Evolutionary conservation across 768 basidiomycete genomes (phyloP).

Genomic region (Cystofilobasidium bisporidii): DNA sequence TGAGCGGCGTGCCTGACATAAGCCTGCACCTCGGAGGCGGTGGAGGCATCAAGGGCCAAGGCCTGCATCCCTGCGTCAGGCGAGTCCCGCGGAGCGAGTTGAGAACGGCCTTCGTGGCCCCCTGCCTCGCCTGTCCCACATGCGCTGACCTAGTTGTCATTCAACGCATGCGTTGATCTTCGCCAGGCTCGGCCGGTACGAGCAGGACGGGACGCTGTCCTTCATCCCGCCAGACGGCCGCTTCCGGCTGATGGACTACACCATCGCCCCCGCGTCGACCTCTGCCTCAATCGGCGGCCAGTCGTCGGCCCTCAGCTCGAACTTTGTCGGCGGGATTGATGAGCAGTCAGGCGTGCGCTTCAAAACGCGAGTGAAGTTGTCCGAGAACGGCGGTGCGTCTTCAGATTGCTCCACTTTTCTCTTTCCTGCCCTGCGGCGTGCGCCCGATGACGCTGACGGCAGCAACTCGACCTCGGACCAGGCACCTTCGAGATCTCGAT

Average conservation of each 20-base stretch:
- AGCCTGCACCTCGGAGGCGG: conserved; percentile 53
- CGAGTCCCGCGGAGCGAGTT: too few species aligned
- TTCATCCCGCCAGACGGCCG: conserved; percentile 90
- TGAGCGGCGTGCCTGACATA: conserved; percentile 86
- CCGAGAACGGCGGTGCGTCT: conserved; percentile 44
- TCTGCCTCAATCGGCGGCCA: conserved; percentile 35
- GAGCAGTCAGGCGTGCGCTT: conserved; percentile 30
- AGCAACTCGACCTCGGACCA: conserved; percentile 11
- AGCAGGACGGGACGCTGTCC: conserved; percentile 63
- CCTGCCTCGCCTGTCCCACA: not conserved
- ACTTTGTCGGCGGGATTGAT: conserved; percentile 3
- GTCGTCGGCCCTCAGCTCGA: conserved; percentile 44
- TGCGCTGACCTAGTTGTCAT: conserved; percentile 12
- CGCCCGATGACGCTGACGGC: not conserved
- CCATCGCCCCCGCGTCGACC: conserved; percentile 47
- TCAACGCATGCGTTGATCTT: not conserved
- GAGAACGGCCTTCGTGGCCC: too few species aligned
- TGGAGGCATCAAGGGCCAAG: not conserved
- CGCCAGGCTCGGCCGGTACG: conserved; percentile 58
- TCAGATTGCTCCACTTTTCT: conserved; percentile 52
- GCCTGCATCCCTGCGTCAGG: conserved; percentile 82
- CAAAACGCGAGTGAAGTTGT: conserved; percentile 38
- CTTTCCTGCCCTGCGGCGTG: conserved; percentile 36
- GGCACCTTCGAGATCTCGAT: conserved; percentile 39
- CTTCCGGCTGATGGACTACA: conserved; percentile 76